Evolutionary conservation across 1,284 basidiomycete genomes (phyloP).

Genomic region (Marasmius sp.): DNA sequence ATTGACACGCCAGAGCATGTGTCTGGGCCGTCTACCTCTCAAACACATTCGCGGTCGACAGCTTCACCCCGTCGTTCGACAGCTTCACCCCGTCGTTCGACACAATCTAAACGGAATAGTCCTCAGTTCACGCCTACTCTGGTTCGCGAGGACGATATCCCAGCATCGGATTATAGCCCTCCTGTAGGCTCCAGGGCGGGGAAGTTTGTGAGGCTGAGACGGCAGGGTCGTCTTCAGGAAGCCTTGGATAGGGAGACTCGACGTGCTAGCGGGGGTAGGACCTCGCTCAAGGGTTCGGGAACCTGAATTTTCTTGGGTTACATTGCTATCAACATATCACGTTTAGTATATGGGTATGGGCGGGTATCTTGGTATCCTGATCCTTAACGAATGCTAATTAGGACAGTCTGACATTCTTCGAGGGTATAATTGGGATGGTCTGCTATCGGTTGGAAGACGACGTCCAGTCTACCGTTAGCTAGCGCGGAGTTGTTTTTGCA

Average conservation of each 20-base stretch:
- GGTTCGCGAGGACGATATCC: not conserved
- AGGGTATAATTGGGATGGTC: constrained; percentile 38
- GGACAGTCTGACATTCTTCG: constrained; percentile 32
- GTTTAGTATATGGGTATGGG: not conserved
- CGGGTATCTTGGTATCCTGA: not conserved
- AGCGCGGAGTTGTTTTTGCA: constrained; percentile 36
- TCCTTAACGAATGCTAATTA: constrained; percentile 26
- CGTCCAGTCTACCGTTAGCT: constrained; percentile 36
- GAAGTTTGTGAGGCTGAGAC: not conserved
- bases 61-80: not conserved
- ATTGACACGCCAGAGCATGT: not conserved
- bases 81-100: not conserved
- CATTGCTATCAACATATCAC: not conserved
- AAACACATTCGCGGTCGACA: not conserved
- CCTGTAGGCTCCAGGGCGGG: constrained; percentile 10
- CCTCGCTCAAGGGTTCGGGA: not conserved
- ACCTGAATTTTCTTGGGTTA: constrained; percentile 11
- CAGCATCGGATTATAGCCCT: constrained; percentile 10
- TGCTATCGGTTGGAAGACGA: constrained; percentile 39
- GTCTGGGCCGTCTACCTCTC: not conserved
- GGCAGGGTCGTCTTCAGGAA: constrained; percentile 6
- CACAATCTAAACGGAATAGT: not conserved
- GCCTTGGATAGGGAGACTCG: constrained; percentile 8
- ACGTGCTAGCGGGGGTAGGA: constrained; percentile 1
- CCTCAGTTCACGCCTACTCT: not conserved